These are phyloP conservation scores for Dothistroma pini DNA, from an alignment of 2,329 filamentous ascomycete genomes.

Conservation along the genomic window DNA sequence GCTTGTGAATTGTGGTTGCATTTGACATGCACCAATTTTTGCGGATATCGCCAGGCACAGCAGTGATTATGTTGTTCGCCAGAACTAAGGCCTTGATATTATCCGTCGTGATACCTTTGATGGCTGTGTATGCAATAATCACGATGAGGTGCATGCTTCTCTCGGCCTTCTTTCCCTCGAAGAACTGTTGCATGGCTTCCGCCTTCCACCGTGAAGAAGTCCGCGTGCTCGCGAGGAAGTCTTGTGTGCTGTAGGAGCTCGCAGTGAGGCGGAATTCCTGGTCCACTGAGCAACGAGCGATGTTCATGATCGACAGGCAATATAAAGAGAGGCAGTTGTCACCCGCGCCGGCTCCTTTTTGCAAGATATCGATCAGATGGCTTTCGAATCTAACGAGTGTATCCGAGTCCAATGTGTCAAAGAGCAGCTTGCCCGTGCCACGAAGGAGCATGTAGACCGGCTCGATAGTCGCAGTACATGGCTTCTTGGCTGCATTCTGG, in stretches of 20 bases:
- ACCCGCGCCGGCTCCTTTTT: slow-evolving; percentile 23
- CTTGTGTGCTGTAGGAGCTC: slow-evolving; percentile 31
- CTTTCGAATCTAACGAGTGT: slow-evolving; percentile 31
- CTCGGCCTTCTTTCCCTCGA: slow-evolving; percentile 31
- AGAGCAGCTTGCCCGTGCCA: slow-evolving; percentile 31
- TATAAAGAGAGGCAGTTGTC: slow-evolving; percentile 35
- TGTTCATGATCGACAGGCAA: slow-evolving; percentile 38
- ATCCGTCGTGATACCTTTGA: slow-evolving; percentile 22
- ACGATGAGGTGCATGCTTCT: slow-evolving; percentile 36
- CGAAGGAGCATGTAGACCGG: slow-evolving; percentile 33
- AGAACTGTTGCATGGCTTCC: slow-evolving; percentile 34
- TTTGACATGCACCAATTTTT: slow-evolving; percentile 34
- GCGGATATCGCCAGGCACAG: slow-evolving; percentile 27
- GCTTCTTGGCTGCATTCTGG: slow-evolving; percentile 28
- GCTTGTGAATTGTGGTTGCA: slow-evolving; percentile 29
- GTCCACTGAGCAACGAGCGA: slow-evolving; percentile 25
- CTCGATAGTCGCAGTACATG: slow-evolving; percentile 28
- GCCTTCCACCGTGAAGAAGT: slow-evolving; percentile 28
- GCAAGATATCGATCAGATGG: slow-evolving; percentile 33
- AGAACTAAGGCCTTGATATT: slow-evolving; percentile 25
- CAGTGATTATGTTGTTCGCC: slow-evolving; percentile 30
- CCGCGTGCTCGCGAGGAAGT: slow-evolving; percentile 32
- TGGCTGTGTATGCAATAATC: slow-evolving; percentile 32
- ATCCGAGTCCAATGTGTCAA: slow-evolving; percentile 29
- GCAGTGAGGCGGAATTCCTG: slow-evolving; percentile 19